Base-by-base conservation (phyloP, 192 early-diverging fungal genomes). In the Obelidium mucronatum region DNA sequence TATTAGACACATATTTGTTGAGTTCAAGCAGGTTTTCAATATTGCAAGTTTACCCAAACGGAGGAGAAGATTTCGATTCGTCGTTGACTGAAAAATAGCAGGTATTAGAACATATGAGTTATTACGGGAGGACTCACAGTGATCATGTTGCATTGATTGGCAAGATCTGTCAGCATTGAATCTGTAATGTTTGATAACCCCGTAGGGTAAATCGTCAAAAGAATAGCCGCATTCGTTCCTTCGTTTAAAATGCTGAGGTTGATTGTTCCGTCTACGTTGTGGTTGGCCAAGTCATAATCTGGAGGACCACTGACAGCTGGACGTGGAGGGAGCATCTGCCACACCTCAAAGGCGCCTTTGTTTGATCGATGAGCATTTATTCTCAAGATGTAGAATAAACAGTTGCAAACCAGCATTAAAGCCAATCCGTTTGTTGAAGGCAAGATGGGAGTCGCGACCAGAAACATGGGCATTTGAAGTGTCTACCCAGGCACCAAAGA, bases 1-100 rank as follows among this genome's bases (percentile, higher is more conserved):
- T 0, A 19, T 48, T 48, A 15, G n/a, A n/a, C n/a, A n/a, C 44
- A 6, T 15, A 19, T 15, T 48, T 48, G 11, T 48, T 48, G 11
- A 48, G 44, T 48, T 48, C 44, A 48, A 48, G 19, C 19, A 19
- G 19, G 8, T 15, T 15, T 19, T 37, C 77, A 77, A 58, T 77
- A 77, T 63, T 77, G 73, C 0, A n/a, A n/a, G n/a, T n/a, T 75
- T 75, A 40, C 65, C 74, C 11, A 72, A 62, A 28, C 79, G 79
- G 22, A 80, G 31, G 59, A 73, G 74, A 2, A 80, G 6, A 39
- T 63, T 62, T 36, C 79, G 31, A 28, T 59, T 59, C 2, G 64
- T 74, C 1, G 60, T 28, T 54, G 19, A 30, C 53, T 72, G 33
- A 58, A 58, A 39, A 55, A 59, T 55, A n/a, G 13, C 56, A 30